A percentile compares a stretch with the other conserved stretches of the same genome.
Evolutionary conservation across 352 stramenopile species (phyloP).

Genomic region (Aphanomyces astaci): DNA sequence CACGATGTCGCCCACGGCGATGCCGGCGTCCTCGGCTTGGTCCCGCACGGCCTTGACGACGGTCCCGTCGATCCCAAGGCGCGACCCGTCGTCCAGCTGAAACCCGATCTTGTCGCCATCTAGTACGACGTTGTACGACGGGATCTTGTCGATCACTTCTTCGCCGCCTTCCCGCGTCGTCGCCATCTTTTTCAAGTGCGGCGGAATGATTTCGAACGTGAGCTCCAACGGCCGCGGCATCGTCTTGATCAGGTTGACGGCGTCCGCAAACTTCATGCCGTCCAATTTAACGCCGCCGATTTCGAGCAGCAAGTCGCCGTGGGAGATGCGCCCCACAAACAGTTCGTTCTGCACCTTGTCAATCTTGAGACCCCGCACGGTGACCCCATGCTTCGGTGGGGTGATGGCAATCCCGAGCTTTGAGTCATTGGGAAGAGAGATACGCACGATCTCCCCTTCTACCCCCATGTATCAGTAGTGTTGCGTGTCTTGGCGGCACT

Average conservation of each 20-base stretch:
- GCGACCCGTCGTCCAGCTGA: constrained; percentile 71
- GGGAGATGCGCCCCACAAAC: constrained; percentile 11
- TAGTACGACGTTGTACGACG: constrained; percentile 14
- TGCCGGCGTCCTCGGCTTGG: constrained; percentile 3
- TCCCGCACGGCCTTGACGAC: constrained; percentile 15
- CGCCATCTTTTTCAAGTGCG: neutral
- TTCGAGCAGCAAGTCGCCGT: constrained; percentile 14
- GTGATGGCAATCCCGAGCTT: constrained; percentile 21
- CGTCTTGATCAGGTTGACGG: constrained; percentile 18
- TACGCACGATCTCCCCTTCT: neutral
- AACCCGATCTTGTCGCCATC: constrained; percentile 71
- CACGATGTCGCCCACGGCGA: constrained; percentile 13
- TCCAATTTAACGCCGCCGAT: constrained; percentile 9
- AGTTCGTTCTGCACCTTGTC: constrained; percentile 22
- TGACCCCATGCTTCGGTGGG: constrained; percentile 20
- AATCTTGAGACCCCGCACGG: constrained; percentile 16
- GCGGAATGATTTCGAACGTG: constrained; percentile 17
- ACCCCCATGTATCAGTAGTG: neutral
- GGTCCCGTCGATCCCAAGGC: constrained; percentile 56
- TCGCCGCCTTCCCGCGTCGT: constrained; percentile 1
- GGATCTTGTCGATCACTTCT: neutral
- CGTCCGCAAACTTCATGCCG: constrained; percentile 21
- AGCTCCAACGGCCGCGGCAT: constrained; percentile 8
- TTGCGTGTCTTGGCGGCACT: neutral
- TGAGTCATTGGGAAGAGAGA: constrained; percentile 3